Base-by-base conservation (phyloP, 306 rosid species). In the Albizia julibrissin region DNA sequence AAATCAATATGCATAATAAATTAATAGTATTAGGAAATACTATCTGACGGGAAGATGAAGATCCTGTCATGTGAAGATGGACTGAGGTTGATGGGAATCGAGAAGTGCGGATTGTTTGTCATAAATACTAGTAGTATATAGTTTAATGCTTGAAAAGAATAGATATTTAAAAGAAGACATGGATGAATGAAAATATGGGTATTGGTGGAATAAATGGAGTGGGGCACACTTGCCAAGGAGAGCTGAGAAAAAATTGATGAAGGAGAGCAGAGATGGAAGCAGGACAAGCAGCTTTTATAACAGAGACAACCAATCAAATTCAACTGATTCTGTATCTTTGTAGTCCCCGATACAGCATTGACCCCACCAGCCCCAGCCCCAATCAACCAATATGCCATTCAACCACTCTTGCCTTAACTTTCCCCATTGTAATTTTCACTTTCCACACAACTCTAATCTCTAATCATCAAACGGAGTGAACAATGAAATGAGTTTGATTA, bases 171-270 rank as follows among this genome's bases (percentile, higher is more conserved):
- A 34, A 40, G 8, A 21, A 68, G 47, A 33, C 8, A 5, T 33
- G n/a, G 75, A 24, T 6, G n/a, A 14, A 14, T 61, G 13, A 12
- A 22, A 2, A 21, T 56, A 44, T 16, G 65, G 65, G 65, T 0
- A 54, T 54, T 58, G 65, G 19, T 2, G 37, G 68, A 24, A 43
- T 24, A 71, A 22, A 71, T 43, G 9, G 16, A 22, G 58, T 26
- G 75, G 75, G 75, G 75, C 75, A 71, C 75, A 44, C 75, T 43
- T 24, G 58, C 46, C 75, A 24, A 43, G 75, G 22, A 9, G 29
- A 43, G 24, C 56, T 70, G 34, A 42, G 75, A 11, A 47, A 70
- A n/a, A n/a, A 70, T 70, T n/a, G 75, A 40, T 40, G 75, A 70
- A 42, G 50, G 12, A 0, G 14, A 58, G 27, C 74, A 69, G 49